Evolutionary conservation across 495 filamentous ascomycete species (phyloP).

Genomic region (Penicillium verhagenii): DNA sequence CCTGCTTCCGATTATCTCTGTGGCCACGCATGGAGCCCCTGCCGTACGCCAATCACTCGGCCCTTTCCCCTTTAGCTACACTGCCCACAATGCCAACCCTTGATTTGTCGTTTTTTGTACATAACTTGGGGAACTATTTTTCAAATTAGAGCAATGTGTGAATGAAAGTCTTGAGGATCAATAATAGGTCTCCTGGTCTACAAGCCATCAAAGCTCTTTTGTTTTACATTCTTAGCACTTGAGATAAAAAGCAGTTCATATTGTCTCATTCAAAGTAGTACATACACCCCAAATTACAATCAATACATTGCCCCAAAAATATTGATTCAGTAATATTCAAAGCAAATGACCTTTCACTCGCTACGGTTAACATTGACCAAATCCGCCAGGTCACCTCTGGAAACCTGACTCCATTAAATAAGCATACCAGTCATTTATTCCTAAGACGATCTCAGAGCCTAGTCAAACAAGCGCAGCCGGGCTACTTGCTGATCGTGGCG

Average conservation of each 20-base stretch:
- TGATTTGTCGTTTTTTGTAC: neutral
- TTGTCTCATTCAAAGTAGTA: neutral
- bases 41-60: neutral
- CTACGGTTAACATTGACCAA: neutral
- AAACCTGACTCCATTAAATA: conserved; percentile 5
- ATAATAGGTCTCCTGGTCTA: neutral
- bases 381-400: neutral
- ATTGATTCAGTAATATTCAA: neutral
- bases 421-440: conserved; percentile 4
- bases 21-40: conserved; percentile 4
- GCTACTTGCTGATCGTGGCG: conserved; percentile 10
- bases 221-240: no score
- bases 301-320: neutral
- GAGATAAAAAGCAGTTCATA: neutral
- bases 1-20: conserved; percentile 1
- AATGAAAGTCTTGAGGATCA: neutral
- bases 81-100: neutral
- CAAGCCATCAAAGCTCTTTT: neutral
- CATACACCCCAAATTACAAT: neutral
- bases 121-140: neutral
- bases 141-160: neutral
- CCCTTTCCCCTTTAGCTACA: neutral
- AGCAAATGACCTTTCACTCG: neutral
- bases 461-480: conserved; percentile 5
- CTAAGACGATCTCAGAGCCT: conserved; percentile 4